A percentile compares a stretch with the other conserved stretches of the same genome.
Evolutionary conservation across 108 stramenopile genomes (phyloP).

Genomic region (Fragilariopsis cylindrus): DNA sequence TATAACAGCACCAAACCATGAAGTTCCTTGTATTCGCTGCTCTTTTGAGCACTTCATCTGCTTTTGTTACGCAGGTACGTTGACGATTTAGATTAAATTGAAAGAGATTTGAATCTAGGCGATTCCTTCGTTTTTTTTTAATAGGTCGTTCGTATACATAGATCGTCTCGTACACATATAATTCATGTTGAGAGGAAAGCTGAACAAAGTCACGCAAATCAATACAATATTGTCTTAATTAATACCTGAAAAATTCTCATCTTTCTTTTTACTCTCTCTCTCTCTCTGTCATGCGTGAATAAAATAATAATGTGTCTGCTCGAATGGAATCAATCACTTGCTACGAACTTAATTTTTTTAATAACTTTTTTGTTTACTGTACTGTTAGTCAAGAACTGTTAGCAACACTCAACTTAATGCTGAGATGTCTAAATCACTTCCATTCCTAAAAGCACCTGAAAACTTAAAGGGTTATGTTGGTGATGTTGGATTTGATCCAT

Average conservation of each 20-base stretch:
- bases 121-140: too few species aligned
- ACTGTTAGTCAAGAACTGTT: slow-evolving; percentile 16
- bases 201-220: too few species aligned
- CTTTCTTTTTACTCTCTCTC: background rate
- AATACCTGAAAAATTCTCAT: background rate
- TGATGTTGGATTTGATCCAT: slow-evolving; percentile 92
- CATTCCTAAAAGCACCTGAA: slow-evolving; percentile 72
- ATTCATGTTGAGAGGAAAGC: too few species aligned
- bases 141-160: too few species aligned
- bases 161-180: too few species aligned
- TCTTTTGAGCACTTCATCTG: slow-evolving; percentile 49
- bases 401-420: slow-evolving; percentile 62
- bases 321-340: slow-evolving; percentile 1
- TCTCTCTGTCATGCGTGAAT: background rate
- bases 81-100: too few species aligned
- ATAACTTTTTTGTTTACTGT: background rate
- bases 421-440: slow-evolving; percentile 85
- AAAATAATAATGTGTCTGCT: too few species aligned
- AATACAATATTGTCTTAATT: too few species aligned
- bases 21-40: slow-evolving; percentile 56
- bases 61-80: slow-evolving; percentile 60
- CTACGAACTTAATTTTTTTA: background rate
- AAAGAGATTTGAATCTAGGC: too few species aligned
- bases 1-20: slow-evolving; percentile 44
- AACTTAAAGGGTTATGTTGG: slow-evolving; percentile 79